phyloP scores from a whole-genome alignment of 768 basidiomycete species.

The Suillus tomentosus region DNA sequence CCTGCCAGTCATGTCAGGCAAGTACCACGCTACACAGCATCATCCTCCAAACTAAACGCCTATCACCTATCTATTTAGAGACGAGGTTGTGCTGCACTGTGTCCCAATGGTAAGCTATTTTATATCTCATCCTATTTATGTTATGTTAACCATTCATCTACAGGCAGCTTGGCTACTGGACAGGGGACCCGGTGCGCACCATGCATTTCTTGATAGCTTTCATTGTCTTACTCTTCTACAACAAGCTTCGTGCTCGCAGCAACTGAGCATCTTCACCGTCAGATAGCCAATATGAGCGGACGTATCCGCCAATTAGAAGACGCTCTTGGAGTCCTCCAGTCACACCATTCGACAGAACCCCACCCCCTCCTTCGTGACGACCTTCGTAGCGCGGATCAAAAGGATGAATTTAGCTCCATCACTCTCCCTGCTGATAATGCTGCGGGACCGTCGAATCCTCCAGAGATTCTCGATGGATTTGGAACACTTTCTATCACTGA shows the following conservation, averaged over 20 bases:
- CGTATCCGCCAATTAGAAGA: slow-evolving; percentile 65
- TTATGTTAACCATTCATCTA: slow-evolving; percentile 6
- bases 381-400: slow-evolving; percentile 37
- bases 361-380: slow-evolving; percentile 65
- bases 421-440: slow-evolving; percentile 28
- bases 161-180: slow-evolving; percentile 77
- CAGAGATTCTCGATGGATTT: slow-evolving; percentile 56
- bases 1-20: slow-evolving; percentile 76
- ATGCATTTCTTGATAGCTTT: background rate
- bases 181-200: slow-evolving; percentile 65
- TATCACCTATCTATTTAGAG: slow-evolving; percentile 38
- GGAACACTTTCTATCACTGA: slow-evolving; percentile 63
- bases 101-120: slow-evolving; percentile 62
- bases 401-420: slow-evolving; percentile 25
- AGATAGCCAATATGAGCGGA: slow-evolving; percentile 51
- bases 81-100: slow-evolving; percentile 67
- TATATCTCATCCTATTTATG: slow-evolving; percentile 1
- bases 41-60: background rate
- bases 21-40: slow-evolving; percentile 15
- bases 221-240: slow-evolving; percentile 7
- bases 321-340: slow-evolving; percentile 53
- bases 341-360: slow-evolving; percentile 50
- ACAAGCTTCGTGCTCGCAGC: slow-evolving; percentile 60
- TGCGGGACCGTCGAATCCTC: slow-evolving; percentile 19
- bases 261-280: slow-evolving; percentile 64